A percentile compares a stretch with the other conserved stretches of the same genome.
Conservation (phyloP, 352 stramenopile species). For the Globisporangium solare region DNA sequence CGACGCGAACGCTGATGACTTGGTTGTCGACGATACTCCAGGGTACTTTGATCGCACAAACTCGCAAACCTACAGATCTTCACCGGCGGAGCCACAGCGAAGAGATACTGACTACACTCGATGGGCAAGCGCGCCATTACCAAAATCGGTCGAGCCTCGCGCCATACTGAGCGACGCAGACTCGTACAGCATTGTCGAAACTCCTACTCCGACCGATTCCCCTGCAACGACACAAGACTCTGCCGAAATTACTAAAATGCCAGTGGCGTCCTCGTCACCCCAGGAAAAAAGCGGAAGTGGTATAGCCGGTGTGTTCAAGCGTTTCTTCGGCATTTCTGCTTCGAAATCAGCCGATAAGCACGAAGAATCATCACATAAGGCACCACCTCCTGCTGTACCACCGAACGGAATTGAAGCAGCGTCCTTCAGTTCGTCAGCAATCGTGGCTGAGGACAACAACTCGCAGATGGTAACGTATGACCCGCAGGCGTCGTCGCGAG, state of each 20-base stretch:
- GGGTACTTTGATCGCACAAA: conserved; percentile 44
- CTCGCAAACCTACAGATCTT: neutral
- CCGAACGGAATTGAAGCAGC: neutral
- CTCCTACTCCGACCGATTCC: conserved; percentile 13
- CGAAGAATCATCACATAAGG: neutral
- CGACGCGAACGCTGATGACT: conserved; percentile 39
- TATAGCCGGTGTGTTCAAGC: conserved; percentile 53
- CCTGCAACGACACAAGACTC: neutral
- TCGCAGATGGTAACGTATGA: neutral
- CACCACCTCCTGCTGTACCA: neutral
- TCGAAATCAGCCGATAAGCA: conserved; percentile 14
- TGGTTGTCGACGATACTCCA: conserved; percentile 55
- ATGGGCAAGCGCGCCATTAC: conserved; percentile 14
- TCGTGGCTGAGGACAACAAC: neutral
- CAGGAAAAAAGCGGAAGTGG: conserved; percentile 19
- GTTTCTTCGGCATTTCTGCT: conserved; percentile 55
- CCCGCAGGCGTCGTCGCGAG: neutral
- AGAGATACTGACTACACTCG: conserved; percentile 17
- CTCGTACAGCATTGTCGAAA: conserved; percentile 56
- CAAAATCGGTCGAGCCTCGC: conserved; percentile 12
- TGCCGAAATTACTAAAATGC: neutral
- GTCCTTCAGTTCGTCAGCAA: too few species aligned
- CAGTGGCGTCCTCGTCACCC: neutral
- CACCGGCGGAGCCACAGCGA: conserved; percentile 17
- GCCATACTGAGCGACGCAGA: conserved; percentile 24